A percentile compares a stretch with the other conserved stretches of the same genome.
Evolutionary conservation across 1,284 basidiomycete species (phyloP).

Genomic region (Moesziomyces parantarcticus): DNA sequence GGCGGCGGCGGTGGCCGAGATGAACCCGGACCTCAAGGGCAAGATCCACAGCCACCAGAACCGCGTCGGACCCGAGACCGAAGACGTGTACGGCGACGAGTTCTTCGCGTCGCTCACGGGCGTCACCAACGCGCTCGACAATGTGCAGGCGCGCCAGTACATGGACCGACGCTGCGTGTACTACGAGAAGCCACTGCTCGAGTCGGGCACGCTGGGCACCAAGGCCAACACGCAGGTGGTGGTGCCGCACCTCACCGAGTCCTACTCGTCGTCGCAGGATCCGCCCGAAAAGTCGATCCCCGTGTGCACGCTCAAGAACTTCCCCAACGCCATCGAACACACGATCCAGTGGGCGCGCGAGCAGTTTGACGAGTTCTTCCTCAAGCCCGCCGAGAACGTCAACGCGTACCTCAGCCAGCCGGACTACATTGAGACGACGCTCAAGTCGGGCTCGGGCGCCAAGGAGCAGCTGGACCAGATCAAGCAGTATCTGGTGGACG

Average conservation of each 20-base stretch:
- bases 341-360: constrained; percentile 95
- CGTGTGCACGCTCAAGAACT: constrained; percentile 98
- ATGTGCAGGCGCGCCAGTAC: constrained; percentile 93
- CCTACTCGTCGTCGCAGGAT: constrained; percentile 97
- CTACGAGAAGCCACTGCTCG: constrained; percentile 94
- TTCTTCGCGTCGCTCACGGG: constrained; percentile 88
- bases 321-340: constrained; percentile 98
- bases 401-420: constrained; percentile 97
- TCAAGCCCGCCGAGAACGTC: constrained; percentile 92
- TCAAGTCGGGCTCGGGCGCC: constrained; percentile 72
- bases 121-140: constrained; percentile 99
- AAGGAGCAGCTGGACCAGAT: constrained; percentile 84
- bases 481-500: constrained; percentile 86
- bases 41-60: constrained; percentile 93
- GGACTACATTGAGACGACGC: constrained; percentile 93
- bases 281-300: constrained; percentile 98
- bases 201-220: constrained; percentile 97
- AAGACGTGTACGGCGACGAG: constrained; percentile 90
- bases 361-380: constrained; percentile 91
- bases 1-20: constrained; percentile 88
- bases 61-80: constrained; percentile 87
- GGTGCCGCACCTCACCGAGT: constrained; percentile 94
- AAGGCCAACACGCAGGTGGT: constrained; percentile 99
- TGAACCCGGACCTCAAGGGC: constrained; percentile 92
- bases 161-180: constrained; percentile 99